These are phyloP conservation scores for Nakazawaea wyomingensis DNA, from an alignment of 805 yeast genomes.

Conservation along the genomic window DNA sequence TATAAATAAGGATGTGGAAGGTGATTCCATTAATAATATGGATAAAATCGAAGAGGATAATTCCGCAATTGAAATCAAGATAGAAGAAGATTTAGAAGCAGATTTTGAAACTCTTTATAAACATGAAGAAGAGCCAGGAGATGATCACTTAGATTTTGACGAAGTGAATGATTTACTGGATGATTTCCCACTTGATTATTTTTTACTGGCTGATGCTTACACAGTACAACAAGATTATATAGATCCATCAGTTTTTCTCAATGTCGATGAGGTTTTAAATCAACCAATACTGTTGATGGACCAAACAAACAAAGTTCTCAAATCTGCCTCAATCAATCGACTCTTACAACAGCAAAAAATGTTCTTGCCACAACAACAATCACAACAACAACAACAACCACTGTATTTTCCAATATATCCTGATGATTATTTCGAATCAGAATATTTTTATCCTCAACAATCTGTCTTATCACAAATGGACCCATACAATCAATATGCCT, in stretches of 20 bases:
- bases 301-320: no score
- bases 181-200: constrained; percentile 69
- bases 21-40: no score
- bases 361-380: not conserved
- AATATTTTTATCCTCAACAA: no score
- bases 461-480: no score
- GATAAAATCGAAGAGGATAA: no score
- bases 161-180: not conserved
- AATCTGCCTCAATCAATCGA: no score
- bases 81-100: no score
- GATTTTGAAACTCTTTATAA: not conserved
- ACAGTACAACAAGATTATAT: constrained; percentile 15
- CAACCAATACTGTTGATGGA: constrained; percentile 14
- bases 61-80: no score
- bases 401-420: not conserved
- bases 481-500: not conserved
- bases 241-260: constrained; percentile 25
- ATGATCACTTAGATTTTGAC: constrained; percentile 19
- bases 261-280: constrained; percentile 13
- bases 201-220: constrained; percentile 39
- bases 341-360: no score
- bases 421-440: not conserved
- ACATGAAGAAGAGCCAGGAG: not conserved
- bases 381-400: not conserved
- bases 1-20: no score